phyloP scores from a whole-genome alignment of 495 filamentous ascomycete genomes.

The Platismatia glauca region DNA sequence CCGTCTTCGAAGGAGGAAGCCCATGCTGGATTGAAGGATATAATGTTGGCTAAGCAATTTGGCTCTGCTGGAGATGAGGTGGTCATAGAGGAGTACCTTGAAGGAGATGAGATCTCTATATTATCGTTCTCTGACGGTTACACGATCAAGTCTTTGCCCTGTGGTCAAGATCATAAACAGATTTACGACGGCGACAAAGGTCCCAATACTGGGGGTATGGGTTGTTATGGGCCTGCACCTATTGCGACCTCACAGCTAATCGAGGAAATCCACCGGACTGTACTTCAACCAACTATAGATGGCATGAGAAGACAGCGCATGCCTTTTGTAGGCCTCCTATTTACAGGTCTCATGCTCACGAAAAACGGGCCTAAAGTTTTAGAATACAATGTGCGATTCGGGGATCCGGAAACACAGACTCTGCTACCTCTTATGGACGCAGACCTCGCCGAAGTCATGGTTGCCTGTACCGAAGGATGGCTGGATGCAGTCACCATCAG shows the following conservation, averaged over 20 bases:
- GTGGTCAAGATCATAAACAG: slow-evolving; percentile 83
- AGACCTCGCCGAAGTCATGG: slow-evolving; percentile 84
- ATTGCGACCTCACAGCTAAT: slow-evolving; percentile 69
- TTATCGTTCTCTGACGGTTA: slow-evolving; percentile 86
- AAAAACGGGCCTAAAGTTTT: slow-evolving; percentile 75
- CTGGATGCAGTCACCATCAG: slow-evolving; percentile 63
- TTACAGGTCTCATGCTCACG: slow-evolving; percentile 96
- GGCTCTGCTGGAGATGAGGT: slow-evolving; percentile 83
- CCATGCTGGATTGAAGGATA: slow-evolving; percentile 67
- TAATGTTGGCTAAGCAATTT: slow-evolving; percentile 85
- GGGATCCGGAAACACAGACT: slow-evolving; percentile 94
- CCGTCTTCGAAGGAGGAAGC: slow-evolving; percentile 74
- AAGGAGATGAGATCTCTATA: slow-evolving; percentile 87
- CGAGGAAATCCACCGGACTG: slow-evolving; percentile 67
- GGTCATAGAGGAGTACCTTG: slow-evolving; percentile 91
- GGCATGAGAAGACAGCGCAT: slow-evolving; percentile 68
- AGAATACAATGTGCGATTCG: slow-evolving; percentile 96
- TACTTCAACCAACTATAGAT: slow-evolving; percentile 82
- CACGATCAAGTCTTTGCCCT: slow-evolving; percentile 29
- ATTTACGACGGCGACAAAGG: slow-evolving; percentile 86
- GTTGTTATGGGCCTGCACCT: slow-evolving; percentile 85
- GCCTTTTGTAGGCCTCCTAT: slow-evolving; percentile 79
- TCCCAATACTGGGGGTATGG: slow-evolving; percentile 96
- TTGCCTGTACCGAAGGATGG: slow-evolving; percentile 69
- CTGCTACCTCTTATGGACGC: slow-evolving; percentile 71